These are phyloP conservation scores for Arthrobotrys sinensis DNA, from an alignment of 2,329 filamentous ascomycete genomes.

Conservation along the genomic window DNA sequence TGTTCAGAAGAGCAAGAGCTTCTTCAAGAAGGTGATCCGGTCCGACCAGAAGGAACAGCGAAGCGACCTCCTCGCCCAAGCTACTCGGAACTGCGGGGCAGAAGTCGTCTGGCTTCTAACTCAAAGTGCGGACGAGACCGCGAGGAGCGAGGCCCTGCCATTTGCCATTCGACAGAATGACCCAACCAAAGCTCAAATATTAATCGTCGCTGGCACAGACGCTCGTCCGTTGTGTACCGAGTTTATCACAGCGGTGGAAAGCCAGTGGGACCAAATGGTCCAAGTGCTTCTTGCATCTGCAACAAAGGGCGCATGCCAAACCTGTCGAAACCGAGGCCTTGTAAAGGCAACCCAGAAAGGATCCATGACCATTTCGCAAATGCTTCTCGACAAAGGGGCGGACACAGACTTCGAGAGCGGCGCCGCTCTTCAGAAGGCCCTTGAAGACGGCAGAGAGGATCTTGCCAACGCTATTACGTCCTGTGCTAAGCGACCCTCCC, in stretches of 20 bases:
- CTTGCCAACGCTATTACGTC: slow-evolving; percentile 20
- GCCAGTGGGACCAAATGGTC: slow-evolving; percentile 14
- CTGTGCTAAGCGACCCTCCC: slow-evolving; percentile 12
- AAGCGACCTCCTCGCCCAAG: slow-evolving; percentile 34
- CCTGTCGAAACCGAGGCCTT: slow-evolving; percentile 14
- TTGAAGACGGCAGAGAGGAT: slow-evolving; percentile 24
- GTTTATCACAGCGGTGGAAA: slow-evolving; percentile 16
- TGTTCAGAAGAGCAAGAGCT: slow-evolving; percentile 32
- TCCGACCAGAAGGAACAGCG: slow-evolving; percentile 19
- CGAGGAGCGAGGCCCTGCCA: slow-evolving; percentile 21
- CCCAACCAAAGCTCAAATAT: slow-evolving; percentile 5
- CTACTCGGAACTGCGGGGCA: slow-evolving; percentile 18
- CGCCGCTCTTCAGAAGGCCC: slow-evolving; percentile 20
- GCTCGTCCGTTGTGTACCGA: slow-evolving; percentile 13
- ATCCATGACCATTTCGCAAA: slow-evolving; percentile 11
- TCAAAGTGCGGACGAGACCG: slow-evolving; percentile 16
- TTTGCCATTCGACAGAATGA: slow-evolving; percentile 17
- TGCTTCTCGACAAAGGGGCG: slow-evolving; percentile 24
- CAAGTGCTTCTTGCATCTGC: slow-evolving; percentile 3
- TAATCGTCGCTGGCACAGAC: slow-evolving; percentile 22
- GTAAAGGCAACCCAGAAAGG: slow-evolving; percentile 19
- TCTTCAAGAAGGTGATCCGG: slow-evolving; percentile 28
- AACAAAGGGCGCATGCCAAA: slow-evolving; percentile 12
- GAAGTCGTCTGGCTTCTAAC: slow-evolving; percentile 30
- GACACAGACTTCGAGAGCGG: slow-evolving; percentile 28